Percentiles rank a stretch among this genome's conserved stretches.
These are phyloP conservation scores for Saccharum spontaneum DNA, from an alignment of 176 grass and related monocot genomes.

Conservation along the genomic window DNA sequence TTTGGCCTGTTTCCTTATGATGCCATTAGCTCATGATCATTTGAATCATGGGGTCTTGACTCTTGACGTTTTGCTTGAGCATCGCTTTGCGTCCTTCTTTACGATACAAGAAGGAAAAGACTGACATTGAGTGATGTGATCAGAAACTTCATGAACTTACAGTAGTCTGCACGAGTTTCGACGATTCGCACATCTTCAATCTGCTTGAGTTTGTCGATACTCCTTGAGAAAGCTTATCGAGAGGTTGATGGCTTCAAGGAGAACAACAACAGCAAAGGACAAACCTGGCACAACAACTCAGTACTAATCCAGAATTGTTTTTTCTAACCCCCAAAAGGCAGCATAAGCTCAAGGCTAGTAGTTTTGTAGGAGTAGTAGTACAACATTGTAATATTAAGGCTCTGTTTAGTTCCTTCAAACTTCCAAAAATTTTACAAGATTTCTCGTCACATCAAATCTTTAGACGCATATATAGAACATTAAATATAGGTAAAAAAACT, in stretches of 20 bases:
- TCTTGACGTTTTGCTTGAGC: conserved; percentile 15
- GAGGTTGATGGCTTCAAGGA: conserved; percentile 1
- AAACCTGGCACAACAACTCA: conserved; percentile 34
- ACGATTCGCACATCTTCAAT: background rate
- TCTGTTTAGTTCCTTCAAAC: no score
- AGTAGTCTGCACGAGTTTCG: background rate
- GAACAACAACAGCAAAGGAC: conserved; percentile 37
- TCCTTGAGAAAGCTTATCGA: background rate
- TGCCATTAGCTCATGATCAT: conserved; percentile 7
- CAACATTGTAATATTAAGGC: background rate
- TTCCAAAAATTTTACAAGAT: no score
- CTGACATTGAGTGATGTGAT: background rate
- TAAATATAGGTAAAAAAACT: no score
- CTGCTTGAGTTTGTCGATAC: conserved; percentile 3
- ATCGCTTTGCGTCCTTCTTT: background rate
- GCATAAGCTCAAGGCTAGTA: conserved; percentile 17
- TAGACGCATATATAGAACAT: no score
- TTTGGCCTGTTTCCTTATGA: conserved; percentile 9
- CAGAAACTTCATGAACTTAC: background rate
- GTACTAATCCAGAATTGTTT: background rate
- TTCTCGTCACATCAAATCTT: no score
- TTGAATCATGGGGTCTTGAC: conserved; percentile 30
- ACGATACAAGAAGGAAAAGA: background rate
- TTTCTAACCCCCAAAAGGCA: conserved; percentile 19
- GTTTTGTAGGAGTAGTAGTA: background rate